These are phyloP conservation scores for Coelastrella sp. DNA, from an alignment of 139 green algal genomes.

Conservation along the genomic window DNA sequence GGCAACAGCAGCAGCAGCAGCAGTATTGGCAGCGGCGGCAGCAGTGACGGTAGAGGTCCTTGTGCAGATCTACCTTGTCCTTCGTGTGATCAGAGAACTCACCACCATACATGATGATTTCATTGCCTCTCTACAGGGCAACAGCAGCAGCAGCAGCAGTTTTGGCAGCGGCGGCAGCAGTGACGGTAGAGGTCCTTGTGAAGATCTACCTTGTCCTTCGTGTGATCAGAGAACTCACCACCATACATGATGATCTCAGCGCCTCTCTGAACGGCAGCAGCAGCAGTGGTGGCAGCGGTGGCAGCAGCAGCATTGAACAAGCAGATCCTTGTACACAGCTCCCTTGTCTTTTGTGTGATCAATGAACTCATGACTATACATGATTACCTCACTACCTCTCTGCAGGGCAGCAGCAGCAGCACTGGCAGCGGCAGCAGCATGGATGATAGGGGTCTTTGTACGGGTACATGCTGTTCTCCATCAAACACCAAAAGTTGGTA, in stretches of 20 bases:
- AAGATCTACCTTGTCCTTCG: slow-evolving; percentile 82
- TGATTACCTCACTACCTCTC: slow-evolving; percentile 78
- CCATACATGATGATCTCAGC: slow-evolving; percentile 93
- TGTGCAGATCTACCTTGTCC: slow-evolving; percentile 89
- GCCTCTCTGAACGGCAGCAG: slow-evolving; percentile 51
- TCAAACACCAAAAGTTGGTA: no score
- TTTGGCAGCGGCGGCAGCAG: no score
- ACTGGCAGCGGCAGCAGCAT: no score
- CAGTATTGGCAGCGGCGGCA: no score
- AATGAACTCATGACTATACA: slow-evolving; percentile 95
- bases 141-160: neutral
- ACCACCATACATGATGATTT: slow-evolving; percentile 95
- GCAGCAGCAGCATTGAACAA: neutral
- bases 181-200: slow-evolving; percentile 89
- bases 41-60: slow-evolving; percentile 81
- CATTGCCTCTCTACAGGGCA: slow-evolving; percentile 59
- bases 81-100: slow-evolving; percentile 86
- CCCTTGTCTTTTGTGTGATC: slow-evolving; percentile 86
- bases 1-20: neutral
- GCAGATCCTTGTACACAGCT: neutral
- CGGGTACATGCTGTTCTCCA: neutral
- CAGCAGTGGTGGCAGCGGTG: no score
- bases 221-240: slow-evolving; percentile 91
- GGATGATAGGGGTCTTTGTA: neutral
- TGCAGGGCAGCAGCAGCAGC: slow-evolving; percentile 36